Evolutionary conservation across 371 early-diverging fungal genomes (phyloP), one percentile per base, ranked within the genome.

Genomic region (Catenaria anguillulae): DNA sequence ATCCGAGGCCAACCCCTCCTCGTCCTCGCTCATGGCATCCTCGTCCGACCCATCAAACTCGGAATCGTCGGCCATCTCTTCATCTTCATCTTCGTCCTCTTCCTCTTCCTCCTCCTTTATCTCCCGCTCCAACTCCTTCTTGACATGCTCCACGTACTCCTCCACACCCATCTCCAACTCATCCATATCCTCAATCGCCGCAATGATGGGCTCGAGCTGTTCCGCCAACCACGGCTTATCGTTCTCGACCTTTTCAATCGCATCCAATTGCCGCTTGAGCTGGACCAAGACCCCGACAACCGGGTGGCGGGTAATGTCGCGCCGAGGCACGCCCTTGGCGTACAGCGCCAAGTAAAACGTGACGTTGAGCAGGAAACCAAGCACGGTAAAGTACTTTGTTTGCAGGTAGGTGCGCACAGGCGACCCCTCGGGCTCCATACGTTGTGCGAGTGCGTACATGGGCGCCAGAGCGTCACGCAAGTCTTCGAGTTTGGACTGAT

Each of bases 351-450:
- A 76, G 70, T 91, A 92, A 61, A 90, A 93, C 26, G 92, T 82
- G 60, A 93, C 79, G 65, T 94, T 94, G 64, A 84, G 86, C 66
- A 92, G 72, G 68, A 92, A 94, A 63, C 81, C 82, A 70, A 86
- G 72, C 33, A 81, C 60, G 31, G 75, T 72, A 68, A 81, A 77
- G 68, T 83, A 77, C 67, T 77, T 75, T 59, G 71, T 64, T 35
- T 64, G 52, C 56, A 66, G 65, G 48, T 72, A 71, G 13, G 68
- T 67, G 48, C 68, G 64, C 33, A 70, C 74, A 66, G 69, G 78
- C 67, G 73, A 71, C 24, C 70, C 71, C 29, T 66, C 65, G 3
- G 75, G 67, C 34, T 71, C 67, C 62, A 71, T 64, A 17, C 73
- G 60, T 42, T 67, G 56, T 26, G 55, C 71, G 33, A 67, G 66